These are phyloP conservation scores for Penicillium brasilianum DNA, from an alignment of 2,329 filamentous ascomycete species.

Conservation along the genomic window DNA sequence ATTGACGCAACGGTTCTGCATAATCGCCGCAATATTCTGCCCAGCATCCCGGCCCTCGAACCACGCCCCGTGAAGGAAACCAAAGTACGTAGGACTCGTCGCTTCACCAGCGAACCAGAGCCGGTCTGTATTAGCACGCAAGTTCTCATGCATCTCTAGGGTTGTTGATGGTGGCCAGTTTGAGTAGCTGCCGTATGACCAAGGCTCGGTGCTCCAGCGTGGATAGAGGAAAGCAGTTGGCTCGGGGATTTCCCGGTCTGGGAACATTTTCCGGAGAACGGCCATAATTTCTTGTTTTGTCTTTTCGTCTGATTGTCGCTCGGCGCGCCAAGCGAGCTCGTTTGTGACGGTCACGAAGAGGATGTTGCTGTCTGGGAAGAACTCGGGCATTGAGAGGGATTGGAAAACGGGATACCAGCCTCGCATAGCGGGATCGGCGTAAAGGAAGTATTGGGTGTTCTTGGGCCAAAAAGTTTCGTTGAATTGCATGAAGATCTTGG, in stretches of 20 bases:
- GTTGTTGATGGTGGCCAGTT: slow-evolving; percentile 70
- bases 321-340: slow-evolving; percentile 61
- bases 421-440: slow-evolving; percentile 54
- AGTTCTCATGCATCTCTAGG: slow-evolving; percentile 69
- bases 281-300: slow-evolving; percentile 63
- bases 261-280: slow-evolving; percentile 67
- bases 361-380: slow-evolving; percentile 66
- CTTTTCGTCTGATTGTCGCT: slow-evolving; percentile 63
- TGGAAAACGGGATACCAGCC: slow-evolving; percentile 68
- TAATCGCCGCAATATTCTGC: slow-evolving; percentile 36
- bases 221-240: slow-evolving; percentile 67
- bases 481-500: slow-evolving; percentile 74
- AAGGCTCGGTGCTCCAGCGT: slow-evolving; percentile 58
- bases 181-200: slow-evolving; percentile 66
- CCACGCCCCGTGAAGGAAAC: slow-evolving; percentile 68
- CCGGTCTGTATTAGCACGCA: slow-evolving; percentile 66
- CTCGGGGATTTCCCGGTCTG: slow-evolving; percentile 60
- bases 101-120: slow-evolving; percentile 71
- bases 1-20: slow-evolving; percentile 30
- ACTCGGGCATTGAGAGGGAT: slow-evolving; percentile 62
- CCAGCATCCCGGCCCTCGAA: slow-evolving; percentile 61
- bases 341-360: slow-evolving; percentile 68
- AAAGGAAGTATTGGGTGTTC: slow-evolving; percentile 60
- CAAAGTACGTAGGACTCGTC: slow-evolving; percentile 67
- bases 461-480: slow-evolving; percentile 67